Conservation (phyloP, 148 eudicot species). For the Bassia scoparia region DNA sequence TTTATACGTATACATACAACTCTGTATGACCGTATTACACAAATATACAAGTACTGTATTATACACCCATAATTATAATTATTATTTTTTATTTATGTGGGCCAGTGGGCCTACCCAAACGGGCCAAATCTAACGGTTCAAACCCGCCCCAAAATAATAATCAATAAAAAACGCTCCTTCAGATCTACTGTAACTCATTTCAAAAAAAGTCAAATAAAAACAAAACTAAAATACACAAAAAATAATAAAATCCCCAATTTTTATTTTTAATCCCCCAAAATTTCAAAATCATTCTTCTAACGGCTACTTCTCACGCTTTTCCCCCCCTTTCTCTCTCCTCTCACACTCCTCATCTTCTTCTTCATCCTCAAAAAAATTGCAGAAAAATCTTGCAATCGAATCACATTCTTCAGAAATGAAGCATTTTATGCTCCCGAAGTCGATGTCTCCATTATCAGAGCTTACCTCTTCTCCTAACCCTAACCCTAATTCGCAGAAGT, state of each 20-base stretch:
- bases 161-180: background rate
- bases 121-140: constrained; percentile 1
- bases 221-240: background rate
- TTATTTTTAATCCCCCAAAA: background rate
- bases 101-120: background rate
- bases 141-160: background rate
- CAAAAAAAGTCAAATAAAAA: constrained; percentile 12
- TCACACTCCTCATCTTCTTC: constrained; percentile 16
- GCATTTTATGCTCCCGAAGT: constrained; percentile 60
- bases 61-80: no score
- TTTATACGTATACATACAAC: no score
- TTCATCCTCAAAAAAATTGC: constrained; percentile 3
- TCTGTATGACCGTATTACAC: no score
- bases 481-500: constrained; percentile 49
- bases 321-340: constrained; percentile 17
- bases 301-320: constrained; percentile 37
- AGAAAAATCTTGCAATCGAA: background rate
- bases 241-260: background rate
- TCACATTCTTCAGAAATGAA: constrained; percentile 38
- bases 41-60: no score
- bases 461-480: constrained; percentile 35
- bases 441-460: constrained; percentile 32
- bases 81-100: no score
- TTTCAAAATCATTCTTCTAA: constrained; percentile 34
- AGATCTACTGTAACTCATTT: constrained; percentile 7